A percentile compares a stretch with the other conserved stretches of the same genome.
These are phyloP conservation scores for Lactarius quietus DNA, from an alignment of 768 basidiomycete genomes.

Conservation along the genomic window DNA sequence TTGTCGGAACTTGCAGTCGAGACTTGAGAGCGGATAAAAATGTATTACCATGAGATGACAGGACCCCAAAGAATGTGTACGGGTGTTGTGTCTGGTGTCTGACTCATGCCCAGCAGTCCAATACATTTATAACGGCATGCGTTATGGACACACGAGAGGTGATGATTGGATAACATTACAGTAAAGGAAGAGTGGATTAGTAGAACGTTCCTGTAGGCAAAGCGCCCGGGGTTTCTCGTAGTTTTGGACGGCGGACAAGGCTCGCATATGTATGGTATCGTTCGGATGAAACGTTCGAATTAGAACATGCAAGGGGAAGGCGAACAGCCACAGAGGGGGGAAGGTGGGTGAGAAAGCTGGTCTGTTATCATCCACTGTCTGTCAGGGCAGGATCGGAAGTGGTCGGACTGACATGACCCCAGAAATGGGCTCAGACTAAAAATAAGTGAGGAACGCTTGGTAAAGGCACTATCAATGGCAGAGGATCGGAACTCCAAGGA, in stretches of 20 bases:
- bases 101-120: not conserved
- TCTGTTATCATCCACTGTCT: not conserved
- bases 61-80: conserved; percentile 13
- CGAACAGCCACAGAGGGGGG: not conserved
- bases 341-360: not conserved
- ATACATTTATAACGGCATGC: conserved; percentile 3
- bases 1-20: not conserved
- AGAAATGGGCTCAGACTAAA: conserved; percentile 4
- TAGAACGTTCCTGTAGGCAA: not conserved
- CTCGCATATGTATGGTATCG: not conserved
- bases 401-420: conserved; percentile 3
- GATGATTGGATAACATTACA: not conserved
- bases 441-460: not conserved
- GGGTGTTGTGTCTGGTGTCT: not conserved
- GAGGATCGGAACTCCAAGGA: not conserved
- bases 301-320: not conserved
- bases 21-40: not conserved
- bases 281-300: not conserved
- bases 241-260: not conserved
- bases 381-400: not conserved
- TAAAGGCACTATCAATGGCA: conserved; percentile 3
- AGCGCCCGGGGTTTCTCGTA: not conserved
- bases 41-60: conserved; percentile 13
- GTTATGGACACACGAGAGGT: not conserved
- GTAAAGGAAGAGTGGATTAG: not conserved